phyloP scores from a whole-genome alignment of 257 asterid genomes.

The Verbena officinalis region DNA sequence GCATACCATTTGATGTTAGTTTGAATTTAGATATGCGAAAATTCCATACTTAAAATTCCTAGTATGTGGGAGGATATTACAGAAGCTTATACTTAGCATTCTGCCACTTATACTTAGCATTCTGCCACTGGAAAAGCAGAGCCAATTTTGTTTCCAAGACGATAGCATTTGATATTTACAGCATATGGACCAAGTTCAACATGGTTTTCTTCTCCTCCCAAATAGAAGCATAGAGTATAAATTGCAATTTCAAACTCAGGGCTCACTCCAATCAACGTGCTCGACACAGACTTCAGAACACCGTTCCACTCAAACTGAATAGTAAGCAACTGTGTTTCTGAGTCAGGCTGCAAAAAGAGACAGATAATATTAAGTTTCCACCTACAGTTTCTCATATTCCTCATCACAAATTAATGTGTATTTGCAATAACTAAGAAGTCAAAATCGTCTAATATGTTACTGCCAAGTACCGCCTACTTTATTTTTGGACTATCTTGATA shows the following conservation, averaged over 20 bases:
- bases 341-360: slow-evolving; percentile 73
- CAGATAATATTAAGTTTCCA: background rate
- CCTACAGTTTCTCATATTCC: too few species aligned
- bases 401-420: too few species aligned
- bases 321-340: slow-evolving; percentile 78
- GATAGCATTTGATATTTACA: slow-evolving; percentile 83
- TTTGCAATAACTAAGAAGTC: too few species aligned
- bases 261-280: slow-evolving; percentile 88
- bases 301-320: slow-evolving; percentile 98
- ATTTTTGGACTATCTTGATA: too few species aligned
- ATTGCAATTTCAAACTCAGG: slow-evolving; percentile 93
- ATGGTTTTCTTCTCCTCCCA: slow-evolving; percentile 79
- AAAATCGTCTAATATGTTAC: too few species aligned
- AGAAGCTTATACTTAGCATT: background rate
- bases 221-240: slow-evolving; percentile 78
- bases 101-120: slow-evolving; percentile 31
- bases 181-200: slow-evolving; percentile 84
- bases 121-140: slow-evolving; percentile 90
- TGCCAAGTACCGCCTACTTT: too few species aligned
- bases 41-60: background rate
- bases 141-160: slow-evolving; percentile 70
- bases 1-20: background rate
- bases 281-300: slow-evolving; percentile 84
- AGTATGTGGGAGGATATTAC: background rate
- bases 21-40: background rate